These are phyloP conservation scores for Triticum timopheevii DNA, from an alignment of 176 grass and related monocot genomes.

Conservation along the genomic window DNA sequence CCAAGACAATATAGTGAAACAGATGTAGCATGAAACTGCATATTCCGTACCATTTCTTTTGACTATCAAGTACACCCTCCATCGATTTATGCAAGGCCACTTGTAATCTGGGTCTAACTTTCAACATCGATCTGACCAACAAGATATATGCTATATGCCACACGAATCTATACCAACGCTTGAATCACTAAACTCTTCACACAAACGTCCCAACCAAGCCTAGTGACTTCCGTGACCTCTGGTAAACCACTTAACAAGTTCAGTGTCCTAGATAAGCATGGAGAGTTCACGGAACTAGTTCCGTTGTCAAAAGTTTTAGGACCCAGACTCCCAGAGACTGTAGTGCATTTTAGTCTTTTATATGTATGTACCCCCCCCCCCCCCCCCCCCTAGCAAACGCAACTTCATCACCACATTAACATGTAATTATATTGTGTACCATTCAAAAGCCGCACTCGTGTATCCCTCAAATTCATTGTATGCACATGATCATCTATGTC, in stretches of 20 bases:
- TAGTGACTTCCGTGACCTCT: too few relatives aligned
- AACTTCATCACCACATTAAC: conserved; percentile 3
- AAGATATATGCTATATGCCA: too few relatives aligned
- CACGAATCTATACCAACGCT: too few relatives aligned
- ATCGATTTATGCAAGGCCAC: too few relatives aligned
- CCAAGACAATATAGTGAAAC: too few relatives aligned
- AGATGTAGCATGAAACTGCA: too few relatives aligned
- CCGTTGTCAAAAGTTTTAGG: neutral
- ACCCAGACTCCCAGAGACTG: neutral
- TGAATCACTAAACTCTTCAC: too few relatives aligned
- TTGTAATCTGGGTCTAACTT: too few relatives aligned
- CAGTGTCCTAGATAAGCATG: neutral
- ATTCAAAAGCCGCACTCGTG: conserved; percentile 82
- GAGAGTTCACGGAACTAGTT: neutral
- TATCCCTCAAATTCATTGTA: conserved; percentile 65
- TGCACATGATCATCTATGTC: conserved; percentile 47
- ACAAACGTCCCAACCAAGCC: too few relatives aligned
- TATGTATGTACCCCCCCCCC: neutral
- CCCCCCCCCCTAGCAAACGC: neutral
- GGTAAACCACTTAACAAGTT: neutral
- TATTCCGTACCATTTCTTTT: too few relatives aligned
- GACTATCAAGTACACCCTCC: too few relatives aligned
- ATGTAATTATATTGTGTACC: conserved; percentile 43
- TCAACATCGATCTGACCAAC: too few relatives aligned
- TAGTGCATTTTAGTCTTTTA: neutral